phyloP scores from a whole-genome alignment of 371 early-diverging fungal genomes.

The Haplosporangium sp. region DNA sequence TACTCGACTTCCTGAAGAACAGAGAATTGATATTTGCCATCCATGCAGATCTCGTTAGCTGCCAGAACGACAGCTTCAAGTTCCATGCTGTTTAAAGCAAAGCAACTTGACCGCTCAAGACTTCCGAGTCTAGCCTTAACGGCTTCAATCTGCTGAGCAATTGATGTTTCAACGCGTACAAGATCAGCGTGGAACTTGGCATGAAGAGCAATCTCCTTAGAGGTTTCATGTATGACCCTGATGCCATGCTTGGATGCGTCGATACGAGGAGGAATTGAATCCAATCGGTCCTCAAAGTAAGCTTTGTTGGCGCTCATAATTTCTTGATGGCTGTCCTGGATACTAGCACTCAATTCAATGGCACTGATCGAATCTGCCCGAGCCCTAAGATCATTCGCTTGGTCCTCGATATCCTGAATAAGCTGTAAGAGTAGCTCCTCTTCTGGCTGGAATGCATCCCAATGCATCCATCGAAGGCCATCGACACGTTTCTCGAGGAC shows the following conservation, averaged over 20 bases:
- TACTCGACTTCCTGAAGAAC: conserved; percentile 55
- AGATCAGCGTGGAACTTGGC: conserved; percentile 56
- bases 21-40: conserved; percentile 50
- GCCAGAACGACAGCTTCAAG: conserved; percentile 32
- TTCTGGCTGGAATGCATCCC: conserved; percentile 51
- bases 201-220: conserved; percentile 52
- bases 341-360: neutral
- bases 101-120: conserved; percentile 53
- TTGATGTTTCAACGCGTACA: conserved; percentile 52
- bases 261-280: conserved; percentile 17
- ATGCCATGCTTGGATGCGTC: conserved; percentile 40
- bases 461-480: conserved; percentile 50
- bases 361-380: conserved; percentile 19
- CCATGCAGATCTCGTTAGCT: conserved; percentile 40
- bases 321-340: conserved; percentile 18
- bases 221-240: conserved; percentile 43
- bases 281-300: conserved; percentile 32
- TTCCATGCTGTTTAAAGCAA: conserved; percentile 48
- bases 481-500: conserved; percentile 50
- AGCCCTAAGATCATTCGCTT: conserved; percentile 20
- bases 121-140: conserved; percentile 48
- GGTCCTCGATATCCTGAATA: conserved; percentile 25
- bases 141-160: conserved; percentile 52
- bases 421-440: conserved; percentile 33
- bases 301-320: conserved; percentile 30